A percentile compares a stretch with the other conserved stretches of the same genome.
Conservation (phyloP, 768 basidiomycete genomes). For the Cantharellus cinnabarinus region DNA sequence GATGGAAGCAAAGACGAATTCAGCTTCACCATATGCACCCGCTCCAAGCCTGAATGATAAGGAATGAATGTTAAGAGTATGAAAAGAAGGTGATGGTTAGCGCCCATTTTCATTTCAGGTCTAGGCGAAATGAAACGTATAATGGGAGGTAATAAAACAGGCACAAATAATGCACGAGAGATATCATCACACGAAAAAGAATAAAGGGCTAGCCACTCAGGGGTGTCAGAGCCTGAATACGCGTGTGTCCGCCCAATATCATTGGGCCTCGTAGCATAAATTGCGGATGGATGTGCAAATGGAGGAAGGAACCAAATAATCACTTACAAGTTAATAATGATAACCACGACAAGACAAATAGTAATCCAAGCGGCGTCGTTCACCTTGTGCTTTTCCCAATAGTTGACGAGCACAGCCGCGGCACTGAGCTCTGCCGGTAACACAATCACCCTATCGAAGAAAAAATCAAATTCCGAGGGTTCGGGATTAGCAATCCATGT, state of each 20-base stretch:
- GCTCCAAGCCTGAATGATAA: neutral
- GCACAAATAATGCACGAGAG: too few species aligned
- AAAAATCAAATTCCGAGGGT: neutral
- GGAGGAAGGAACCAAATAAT: slow-evolving; percentile 16
- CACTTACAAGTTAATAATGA: slow-evolving; percentile 56
- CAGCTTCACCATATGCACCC: slow-evolving; percentile 27
- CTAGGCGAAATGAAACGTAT: too few species aligned
- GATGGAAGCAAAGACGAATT: slow-evolving; percentile 80
- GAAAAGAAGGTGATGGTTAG: neutral
- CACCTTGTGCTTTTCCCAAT: slow-evolving; percentile 20
- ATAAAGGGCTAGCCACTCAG: too few species aligned
- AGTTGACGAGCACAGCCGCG: slow-evolving; percentile 47
- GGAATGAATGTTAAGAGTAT: neutral
- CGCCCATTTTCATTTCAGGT: neutral
- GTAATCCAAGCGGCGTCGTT: slow-evolving; percentile 59
- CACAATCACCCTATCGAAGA: slow-evolving; percentile 20
- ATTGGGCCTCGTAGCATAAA: neutral
- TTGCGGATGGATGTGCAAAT: neutral
- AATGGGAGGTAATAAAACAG: too few species aligned
- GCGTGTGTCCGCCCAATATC: slow-evolving; percentile 15
- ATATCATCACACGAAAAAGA: too few species aligned
- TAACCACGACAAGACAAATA: slow-evolving; percentile 52
- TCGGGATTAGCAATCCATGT: too few species aligned
- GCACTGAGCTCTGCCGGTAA: slow-evolving; percentile 8
- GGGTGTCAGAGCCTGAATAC: neutral